Percentiles rank a stretch among this genome's conserved stretches.
phyloP scores from a whole-genome alignment of 139 green algal genomes.

The Yamagishiella unicocca region DNA sequence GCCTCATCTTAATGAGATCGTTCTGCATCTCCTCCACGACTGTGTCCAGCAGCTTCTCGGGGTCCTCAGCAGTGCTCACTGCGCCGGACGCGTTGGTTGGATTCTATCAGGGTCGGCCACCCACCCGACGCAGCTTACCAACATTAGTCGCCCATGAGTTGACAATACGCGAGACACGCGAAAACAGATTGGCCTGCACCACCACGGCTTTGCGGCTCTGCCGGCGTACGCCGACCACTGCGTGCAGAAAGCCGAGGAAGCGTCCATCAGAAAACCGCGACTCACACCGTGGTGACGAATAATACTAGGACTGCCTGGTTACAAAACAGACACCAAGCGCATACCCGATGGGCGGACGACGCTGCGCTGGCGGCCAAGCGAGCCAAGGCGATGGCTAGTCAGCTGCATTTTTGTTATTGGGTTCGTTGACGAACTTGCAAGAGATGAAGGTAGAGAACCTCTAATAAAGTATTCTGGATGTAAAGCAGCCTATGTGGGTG shows the following conservation, averaged over 20 bases:
- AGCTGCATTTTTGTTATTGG: constrained; percentile 29
- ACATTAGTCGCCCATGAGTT: constrained; percentile 92
- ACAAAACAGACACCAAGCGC: neutral
- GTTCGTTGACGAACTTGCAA: no score
- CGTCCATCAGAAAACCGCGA: neutral
- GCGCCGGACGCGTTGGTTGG: constrained; percentile 9
- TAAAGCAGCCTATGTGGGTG: no score
- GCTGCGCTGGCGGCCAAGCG: constrained; percentile 15
- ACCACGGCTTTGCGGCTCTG: constrained; percentile 53
- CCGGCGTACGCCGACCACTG: constrained; percentile 4
- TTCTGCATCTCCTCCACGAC: constrained; percentile 98
- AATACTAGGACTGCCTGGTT: neutral
- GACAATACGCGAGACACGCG: constrained; percentile 84
- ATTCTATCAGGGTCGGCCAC: neutral
- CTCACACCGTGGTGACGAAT: neutral
- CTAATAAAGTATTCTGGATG: no score
- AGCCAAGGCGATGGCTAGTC: neutral
- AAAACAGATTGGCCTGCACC: constrained; percentile 93
- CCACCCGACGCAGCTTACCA: constrained; percentile 63
- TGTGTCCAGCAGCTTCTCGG: constrained; percentile 98
- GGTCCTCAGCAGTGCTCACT: constrained; percentile 91
- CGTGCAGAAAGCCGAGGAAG: neutral
- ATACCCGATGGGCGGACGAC: constrained; percentile 8
- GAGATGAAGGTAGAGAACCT: no score
- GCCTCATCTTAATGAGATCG: constrained; percentile 98